Conservation (phyloP, 2,329 filamentous ascomycete species). For the Diaporthe ilicicola region DNA sequence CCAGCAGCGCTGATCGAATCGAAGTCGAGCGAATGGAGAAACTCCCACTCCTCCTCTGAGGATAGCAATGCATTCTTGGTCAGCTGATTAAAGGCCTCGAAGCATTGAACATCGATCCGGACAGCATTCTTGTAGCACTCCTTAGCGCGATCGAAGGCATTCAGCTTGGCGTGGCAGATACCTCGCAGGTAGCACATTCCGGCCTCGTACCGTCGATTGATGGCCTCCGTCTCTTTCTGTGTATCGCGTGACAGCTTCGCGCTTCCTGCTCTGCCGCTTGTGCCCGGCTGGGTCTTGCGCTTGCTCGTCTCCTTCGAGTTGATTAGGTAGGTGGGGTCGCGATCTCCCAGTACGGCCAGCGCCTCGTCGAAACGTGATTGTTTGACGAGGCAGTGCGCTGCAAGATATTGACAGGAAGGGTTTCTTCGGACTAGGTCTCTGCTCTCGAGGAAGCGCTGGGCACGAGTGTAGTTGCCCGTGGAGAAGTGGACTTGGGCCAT, state of each 20-base stretch:
- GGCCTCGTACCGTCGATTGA: constrained; percentile 87
- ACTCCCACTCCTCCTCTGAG: constrained; percentile 86
- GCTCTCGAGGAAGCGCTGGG: constrained; percentile 84
- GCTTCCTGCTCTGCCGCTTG: constrained; percentile 25
- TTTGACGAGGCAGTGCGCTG: constrained; percentile 93
- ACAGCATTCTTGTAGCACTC: constrained; percentile 99
- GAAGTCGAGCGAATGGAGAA: constrained; percentile 89
- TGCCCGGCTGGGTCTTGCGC: constrained; percentile 73
- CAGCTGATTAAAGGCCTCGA: constrained; percentile 96
- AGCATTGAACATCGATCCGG: constrained; percentile 96
- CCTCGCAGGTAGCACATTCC: constrained; percentile 97
- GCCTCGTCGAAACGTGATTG: constrained; percentile 92
- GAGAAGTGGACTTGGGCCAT: constrained; percentile 98
- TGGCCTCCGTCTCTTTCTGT: constrained; percentile 69
- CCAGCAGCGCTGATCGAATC: constrained; percentile 76
- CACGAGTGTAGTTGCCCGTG: constrained; percentile 92
- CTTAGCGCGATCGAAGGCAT: constrained; percentile 95
- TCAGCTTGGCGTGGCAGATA: constrained; percentile 95
- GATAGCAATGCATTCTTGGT: constrained; percentile 96
- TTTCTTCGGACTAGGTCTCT: constrained; percentile 84
- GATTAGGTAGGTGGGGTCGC: constrained; percentile 91
- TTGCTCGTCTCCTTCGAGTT: constrained; percentile 64
- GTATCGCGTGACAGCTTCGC: constrained; percentile 31
- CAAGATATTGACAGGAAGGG: constrained; percentile 89
- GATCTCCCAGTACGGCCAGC: constrained; percentile 84